phyloP scores from a whole-genome alignment of 805 yeast species.

The Saccharomycopsis javanensis region DNA sequence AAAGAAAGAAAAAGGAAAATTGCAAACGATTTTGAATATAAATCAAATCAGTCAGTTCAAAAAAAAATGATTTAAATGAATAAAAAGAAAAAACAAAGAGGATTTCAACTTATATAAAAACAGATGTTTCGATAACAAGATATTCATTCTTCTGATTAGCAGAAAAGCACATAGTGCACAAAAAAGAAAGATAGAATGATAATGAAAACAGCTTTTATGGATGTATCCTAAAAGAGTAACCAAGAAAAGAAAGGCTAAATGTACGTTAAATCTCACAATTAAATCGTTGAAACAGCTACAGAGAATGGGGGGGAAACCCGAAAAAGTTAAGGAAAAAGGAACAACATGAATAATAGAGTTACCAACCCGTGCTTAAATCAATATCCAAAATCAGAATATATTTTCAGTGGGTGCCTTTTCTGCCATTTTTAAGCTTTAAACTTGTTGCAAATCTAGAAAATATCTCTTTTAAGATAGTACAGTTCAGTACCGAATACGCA shows the following conservation, averaged over 20 bases:
- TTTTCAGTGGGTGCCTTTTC: not conserved
- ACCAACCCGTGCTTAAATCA: not conserved
- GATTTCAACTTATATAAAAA: not conserved
- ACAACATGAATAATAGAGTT: not conserved
- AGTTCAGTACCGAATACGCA: no score
- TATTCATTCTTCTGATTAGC: not conserved
- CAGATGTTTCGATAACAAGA: not conserved
- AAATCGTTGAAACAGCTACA: not conserved
- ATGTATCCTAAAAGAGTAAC: not conserved
- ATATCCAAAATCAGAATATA: not conserved
- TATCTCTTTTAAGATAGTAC: not conserved
- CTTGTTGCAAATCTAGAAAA: constrained; percentile 2
- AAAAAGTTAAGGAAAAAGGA: not conserved
- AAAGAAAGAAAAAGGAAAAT: not conserved
- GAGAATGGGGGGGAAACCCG: not conserved
- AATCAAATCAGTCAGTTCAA: no score
- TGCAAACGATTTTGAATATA: no score
- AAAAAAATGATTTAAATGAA: not conserved
- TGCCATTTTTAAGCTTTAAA: not conserved
- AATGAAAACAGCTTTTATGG: not conserved
- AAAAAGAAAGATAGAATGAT: not conserved
- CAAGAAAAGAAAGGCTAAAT: not conserved
- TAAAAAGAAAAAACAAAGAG: not conserved
- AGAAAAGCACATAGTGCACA: not conserved
- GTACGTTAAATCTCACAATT: not conserved